Percentiles rank a stretch among this genome's conserved stretches.
phyloP scores from a whole-genome alignment of 352 stramenopile species.

The Globisporangium spinosum region DNA sequence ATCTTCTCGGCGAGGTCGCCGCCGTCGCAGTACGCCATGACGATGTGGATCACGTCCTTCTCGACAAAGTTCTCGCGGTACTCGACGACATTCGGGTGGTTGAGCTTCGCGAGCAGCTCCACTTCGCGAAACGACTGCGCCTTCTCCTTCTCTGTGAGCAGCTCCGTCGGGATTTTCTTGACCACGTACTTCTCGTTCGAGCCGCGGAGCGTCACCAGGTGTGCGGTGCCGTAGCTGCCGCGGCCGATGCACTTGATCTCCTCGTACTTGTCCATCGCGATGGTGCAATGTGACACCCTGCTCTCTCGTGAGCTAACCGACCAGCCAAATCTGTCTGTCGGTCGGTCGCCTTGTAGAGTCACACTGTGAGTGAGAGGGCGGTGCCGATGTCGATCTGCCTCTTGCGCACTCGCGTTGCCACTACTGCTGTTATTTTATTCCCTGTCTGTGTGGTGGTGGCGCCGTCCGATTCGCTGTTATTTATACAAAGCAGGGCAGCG shows the following conservation, averaged over 20 bases:
- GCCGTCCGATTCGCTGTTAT: constrained; percentile 8
- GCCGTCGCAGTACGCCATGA: constrained; percentile 95
- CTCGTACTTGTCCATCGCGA: constrained; percentile 67
- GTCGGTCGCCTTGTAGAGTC: not conserved
- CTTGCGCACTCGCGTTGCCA: not conserved
- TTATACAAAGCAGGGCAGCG: not conserved
- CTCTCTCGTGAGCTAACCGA: not conserved
- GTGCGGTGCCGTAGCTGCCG: constrained; percentile 71
- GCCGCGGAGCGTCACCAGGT: constrained; percentile 50
- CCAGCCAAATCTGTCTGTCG: not conserved
- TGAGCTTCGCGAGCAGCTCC: constrained; percentile 87
- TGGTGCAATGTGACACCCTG: not conserved
- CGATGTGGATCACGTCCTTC: constrained; percentile 88
- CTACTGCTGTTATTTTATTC: not conserved
- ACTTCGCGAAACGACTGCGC: constrained; percentile 82
- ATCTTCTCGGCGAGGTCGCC: constrained; percentile 75
- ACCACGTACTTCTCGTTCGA: constrained; percentile 58
- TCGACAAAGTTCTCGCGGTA: constrained; percentile 91
- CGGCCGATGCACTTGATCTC: constrained; percentile 74
- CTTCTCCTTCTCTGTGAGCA: constrained; percentile 74
- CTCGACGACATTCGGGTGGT: constrained; percentile 93
- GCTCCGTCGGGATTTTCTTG: constrained; percentile 87
- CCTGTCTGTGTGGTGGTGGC: not conserved
- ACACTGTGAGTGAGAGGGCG: not conserved
- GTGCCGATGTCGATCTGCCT: not conserved